phyloP scores from a whole-genome alignment of 2,329 filamentous ascomycete genomes.

The Talaromyces sp. region DNA sequence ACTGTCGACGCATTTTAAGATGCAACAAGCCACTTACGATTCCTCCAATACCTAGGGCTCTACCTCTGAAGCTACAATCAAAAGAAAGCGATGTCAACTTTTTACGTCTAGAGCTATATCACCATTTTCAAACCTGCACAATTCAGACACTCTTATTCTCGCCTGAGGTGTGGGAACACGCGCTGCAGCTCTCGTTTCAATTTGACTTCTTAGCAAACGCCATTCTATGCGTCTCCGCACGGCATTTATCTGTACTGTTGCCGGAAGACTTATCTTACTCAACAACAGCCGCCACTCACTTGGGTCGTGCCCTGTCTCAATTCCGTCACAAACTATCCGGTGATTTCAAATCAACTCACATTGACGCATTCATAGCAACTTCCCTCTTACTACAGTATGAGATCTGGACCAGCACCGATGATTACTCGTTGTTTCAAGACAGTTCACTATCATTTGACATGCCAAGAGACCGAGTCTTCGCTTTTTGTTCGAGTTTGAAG shows the following conservation, averaged over 20 bases:
- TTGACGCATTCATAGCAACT: constrained; percentile 19
- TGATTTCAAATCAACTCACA: constrained; percentile 15
- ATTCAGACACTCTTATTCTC: constrained; percentile 11
- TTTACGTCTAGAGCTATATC: constrained; percentile 3
- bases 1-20: not conserved
- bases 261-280: constrained; percentile 1
- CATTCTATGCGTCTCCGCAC: constrained; percentile 14
- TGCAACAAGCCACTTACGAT: not conserved
- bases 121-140: constrained; percentile 16
- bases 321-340: constrained; percentile 9
- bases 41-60: not conserved
- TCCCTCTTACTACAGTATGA: constrained; percentile 19
- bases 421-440: not conserved
- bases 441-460: not conserved
- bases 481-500: constrained; percentile 18
- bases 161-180: constrained; percentile 10
- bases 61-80: not conserved
- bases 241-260: constrained; percentile 10
- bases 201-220: constrained; percentile 17
- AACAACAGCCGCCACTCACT: constrained; percentile 8
- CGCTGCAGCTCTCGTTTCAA: constrained; percentile 12
- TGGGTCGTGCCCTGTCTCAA: constrained; percentile 8
- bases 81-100: not conserved
- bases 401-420: constrained; percentile 14
- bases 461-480: constrained; percentile 8